Percentiles rank a stretch among this genome's conserved stretches.
phyloP scores from a whole-genome alignment of 2,329 filamentous ascomycete species.

The Cytospora piceae region DNA sequence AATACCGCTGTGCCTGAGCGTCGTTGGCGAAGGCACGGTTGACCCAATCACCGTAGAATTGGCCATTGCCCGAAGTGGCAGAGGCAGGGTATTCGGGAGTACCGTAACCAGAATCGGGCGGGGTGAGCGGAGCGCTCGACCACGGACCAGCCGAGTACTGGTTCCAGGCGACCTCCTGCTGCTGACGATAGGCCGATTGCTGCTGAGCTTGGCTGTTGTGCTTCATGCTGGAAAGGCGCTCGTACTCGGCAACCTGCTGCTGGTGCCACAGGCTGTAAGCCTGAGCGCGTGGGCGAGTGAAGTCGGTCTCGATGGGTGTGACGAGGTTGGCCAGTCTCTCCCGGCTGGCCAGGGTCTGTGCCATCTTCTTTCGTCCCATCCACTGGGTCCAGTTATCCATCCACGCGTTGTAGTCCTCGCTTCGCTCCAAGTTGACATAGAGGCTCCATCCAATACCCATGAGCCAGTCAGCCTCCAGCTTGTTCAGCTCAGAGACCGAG shows the following conservation, averaged over 20 bases:
- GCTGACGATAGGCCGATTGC: slow-evolving; percentile 45
- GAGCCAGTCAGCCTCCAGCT: slow-evolving; percentile 87
- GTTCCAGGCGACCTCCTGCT: slow-evolving; percentile 51
- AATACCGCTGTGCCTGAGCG: slow-evolving; percentile 49
- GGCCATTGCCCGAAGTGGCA: slow-evolving; percentile 56
- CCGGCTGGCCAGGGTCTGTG: slow-evolving; percentile 51
- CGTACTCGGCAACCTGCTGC: slow-evolving; percentile 60
- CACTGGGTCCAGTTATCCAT: slow-evolving; percentile 64
- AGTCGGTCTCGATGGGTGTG: slow-evolving; percentile 52
- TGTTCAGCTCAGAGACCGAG: slow-evolving; percentile 79
- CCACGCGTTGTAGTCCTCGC: slow-evolving; percentile 71
- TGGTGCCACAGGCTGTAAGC: slow-evolving; percentile 53
- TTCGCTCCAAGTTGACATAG: slow-evolving; percentile 80
- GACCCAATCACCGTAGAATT: slow-evolving; percentile 61
- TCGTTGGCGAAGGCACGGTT: slow-evolving; percentile 42
- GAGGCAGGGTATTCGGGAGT: slow-evolving; percentile 63
- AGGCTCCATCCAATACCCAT: slow-evolving; percentile 80
- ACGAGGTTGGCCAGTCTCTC: slow-evolving; percentile 55
- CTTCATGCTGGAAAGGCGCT: slow-evolving; percentile 49
- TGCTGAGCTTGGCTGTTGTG: slow-evolving; percentile 37
- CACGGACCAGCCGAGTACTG: slow-evolving; percentile 48
- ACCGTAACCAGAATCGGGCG: slow-evolving; percentile 64
- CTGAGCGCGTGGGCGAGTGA: slow-evolving; percentile 40
- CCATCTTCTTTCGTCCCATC: slow-evolving; percentile 58
- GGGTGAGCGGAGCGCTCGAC: slow-evolving; percentile 52